Conservation (phyloP, 352 stramenopile genomes). For the Globisporangium canariense region DNA sequence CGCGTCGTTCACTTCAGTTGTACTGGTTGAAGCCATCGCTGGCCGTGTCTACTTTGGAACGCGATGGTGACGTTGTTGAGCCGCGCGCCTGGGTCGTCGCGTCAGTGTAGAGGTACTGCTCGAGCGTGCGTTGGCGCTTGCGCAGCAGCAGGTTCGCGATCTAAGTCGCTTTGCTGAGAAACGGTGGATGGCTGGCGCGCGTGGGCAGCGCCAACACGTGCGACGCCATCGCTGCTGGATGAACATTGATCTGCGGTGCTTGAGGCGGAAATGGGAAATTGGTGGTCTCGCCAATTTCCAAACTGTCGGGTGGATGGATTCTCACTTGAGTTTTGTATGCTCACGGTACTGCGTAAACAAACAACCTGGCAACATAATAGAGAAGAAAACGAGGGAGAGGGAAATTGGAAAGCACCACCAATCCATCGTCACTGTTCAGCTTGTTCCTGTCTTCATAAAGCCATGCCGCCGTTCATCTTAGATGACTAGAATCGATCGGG, state of each 20-base stretch:
- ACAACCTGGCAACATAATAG: neutral
- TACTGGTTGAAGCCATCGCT: neutral
- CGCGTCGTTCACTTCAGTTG: neutral
- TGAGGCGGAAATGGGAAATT: neutral
- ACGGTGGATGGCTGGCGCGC: slow-evolving; percentile 34
- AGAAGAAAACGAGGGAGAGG: neutral
- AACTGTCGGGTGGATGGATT: neutral
- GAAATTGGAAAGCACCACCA: neutral
- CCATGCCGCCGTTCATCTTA: no score
- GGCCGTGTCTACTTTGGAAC: neutral
- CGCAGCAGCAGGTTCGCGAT: slow-evolving; percentile 4
- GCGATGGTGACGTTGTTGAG: neutral
- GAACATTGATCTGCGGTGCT: neutral
- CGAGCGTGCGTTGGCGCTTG: neutral
- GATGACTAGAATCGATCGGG: no score
- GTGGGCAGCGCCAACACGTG: slow-evolving; percentile 34
- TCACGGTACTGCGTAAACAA: neutral
- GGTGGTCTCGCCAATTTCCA: neutral
- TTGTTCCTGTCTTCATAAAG: neutral
- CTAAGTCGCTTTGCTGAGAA: slow-evolving; percentile 1
- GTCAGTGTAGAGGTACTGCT: neutral
- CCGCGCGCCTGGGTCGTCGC: neutral
- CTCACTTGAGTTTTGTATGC: neutral
- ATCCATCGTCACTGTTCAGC: neutral
- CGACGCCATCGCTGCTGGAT: neutral